A percentile compares a stretch with the other conserved stretches of the same genome.
These are phyloP conservation scores for Bipolaris bicolor DNA, from an alignment of 2,329 filamentous ascomycete genomes.

Conservation along the genomic window DNA sequence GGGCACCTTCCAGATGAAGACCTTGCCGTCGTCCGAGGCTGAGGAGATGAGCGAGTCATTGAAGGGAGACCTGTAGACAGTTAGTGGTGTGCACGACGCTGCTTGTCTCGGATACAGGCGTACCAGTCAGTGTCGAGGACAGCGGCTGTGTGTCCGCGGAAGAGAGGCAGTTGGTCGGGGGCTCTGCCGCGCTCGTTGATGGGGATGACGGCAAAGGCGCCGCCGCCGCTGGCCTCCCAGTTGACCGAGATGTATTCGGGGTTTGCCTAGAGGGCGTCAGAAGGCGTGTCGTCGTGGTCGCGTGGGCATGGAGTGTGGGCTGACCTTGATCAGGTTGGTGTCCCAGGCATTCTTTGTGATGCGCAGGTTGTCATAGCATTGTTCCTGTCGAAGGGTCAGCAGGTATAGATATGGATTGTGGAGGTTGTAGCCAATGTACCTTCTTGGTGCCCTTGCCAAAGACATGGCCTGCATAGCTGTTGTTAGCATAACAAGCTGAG, in stretches of 20 bases:
- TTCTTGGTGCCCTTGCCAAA: conserved; percentile 95
- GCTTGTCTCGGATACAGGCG: conserved; percentile 8
- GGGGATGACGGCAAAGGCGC: conserved; percentile 95
- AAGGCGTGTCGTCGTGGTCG: conserved; percentile 36
- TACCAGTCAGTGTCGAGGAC: conserved; percentile 98
- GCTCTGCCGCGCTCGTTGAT: conserved; percentile 86
- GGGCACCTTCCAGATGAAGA: conserved; percentile 96
- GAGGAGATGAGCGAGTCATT: conserved; percentile 93
- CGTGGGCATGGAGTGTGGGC: conserved; percentile 36
- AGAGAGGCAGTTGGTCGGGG: conserved; percentile 91
- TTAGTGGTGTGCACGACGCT: conserved; percentile 20
- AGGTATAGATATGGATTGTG: neutral
- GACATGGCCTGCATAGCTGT: conserved; percentile 76
- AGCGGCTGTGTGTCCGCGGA: conserved; percentile 92
- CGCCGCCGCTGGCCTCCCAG: conserved; percentile 95
- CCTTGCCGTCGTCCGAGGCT: conserved; percentile 94
- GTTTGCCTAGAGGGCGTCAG: conserved; percentile 71
- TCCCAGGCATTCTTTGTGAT: conserved; percentile 99
- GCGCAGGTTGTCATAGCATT: conserved; percentile 97
- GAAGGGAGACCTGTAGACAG: conserved; percentile 79
- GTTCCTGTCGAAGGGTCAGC: conserved; percentile 63
- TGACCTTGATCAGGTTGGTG: conserved; percentile 95
- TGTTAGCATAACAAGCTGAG: conserved; percentile 34
- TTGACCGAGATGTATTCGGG: conserved; percentile 96
- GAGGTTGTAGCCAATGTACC: conserved; percentile 48